phyloP scores from a whole-genome alignment of 768 basidiomycete species.

The Rubroboletus satanas region DNA sequence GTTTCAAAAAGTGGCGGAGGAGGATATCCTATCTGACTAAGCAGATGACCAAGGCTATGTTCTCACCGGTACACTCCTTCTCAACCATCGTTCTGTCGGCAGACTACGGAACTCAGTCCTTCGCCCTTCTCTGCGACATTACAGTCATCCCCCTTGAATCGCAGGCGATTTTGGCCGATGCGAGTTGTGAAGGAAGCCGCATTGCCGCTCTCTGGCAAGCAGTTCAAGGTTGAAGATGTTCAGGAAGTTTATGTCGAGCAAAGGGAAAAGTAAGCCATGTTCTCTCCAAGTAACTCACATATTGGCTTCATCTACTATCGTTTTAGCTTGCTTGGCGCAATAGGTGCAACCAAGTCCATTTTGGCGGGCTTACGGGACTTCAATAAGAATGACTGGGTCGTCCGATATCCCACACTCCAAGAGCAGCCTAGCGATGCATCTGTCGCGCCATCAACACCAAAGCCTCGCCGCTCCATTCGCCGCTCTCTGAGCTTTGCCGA shows the following conservation, averaged over 20 bases:
- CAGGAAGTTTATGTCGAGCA: conserved; percentile 73
- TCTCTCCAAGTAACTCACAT: neutral
- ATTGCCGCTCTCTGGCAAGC: conserved; percentile 18
- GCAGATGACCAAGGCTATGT: conserved; percentile 13
- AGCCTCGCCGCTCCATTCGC: conserved; percentile 42
- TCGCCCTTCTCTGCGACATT: neutral
- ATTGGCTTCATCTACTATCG: neutral
- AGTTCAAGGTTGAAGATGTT: conserved; percentile 61
- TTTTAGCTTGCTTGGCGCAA: conserved; percentile 57
- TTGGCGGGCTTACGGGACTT: conserved; percentile 70
- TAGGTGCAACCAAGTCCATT: conserved; percentile 66
- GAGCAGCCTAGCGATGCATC: conserved; percentile 37
- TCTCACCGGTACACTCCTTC: neutral
- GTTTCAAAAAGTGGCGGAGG: neutral
- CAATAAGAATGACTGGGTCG: conserved; percentile 83
- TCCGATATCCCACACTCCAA: conserved; percentile 79
- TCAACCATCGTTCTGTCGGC: neutral
- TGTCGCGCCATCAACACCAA: conserved; percentile 27
- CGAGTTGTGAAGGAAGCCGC: conserved; percentile 9
- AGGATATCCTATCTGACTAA: conserved; percentile 15
- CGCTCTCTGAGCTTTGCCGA: conserved; percentile 84
- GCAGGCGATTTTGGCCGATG: conserved; percentile 15
- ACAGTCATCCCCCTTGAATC: neutral
- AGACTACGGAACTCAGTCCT: neutral
- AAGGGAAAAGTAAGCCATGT: conserved; percentile 62